Evolutionary conservation across 2,329 filamentous ascomycete species (phyloP), one percentile per base, ranked within the genome.

Genomic region (Calonectria pseudoturangicola): DNA sequence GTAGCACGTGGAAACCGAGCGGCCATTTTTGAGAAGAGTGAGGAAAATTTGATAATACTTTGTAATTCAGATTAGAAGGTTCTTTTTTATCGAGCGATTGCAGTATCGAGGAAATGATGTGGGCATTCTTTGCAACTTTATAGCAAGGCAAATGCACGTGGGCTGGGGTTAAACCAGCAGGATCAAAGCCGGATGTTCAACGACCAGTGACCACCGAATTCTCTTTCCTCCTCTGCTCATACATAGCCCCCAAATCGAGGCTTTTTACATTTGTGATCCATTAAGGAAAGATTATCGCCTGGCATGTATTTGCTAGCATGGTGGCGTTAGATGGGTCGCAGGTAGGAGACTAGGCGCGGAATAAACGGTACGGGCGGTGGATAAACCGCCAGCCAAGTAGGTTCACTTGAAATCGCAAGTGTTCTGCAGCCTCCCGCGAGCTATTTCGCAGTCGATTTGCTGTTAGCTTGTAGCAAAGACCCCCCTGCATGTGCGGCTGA

Each of bases 401-500:
- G 3, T 28, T 56, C 15, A 12, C 21, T 21, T 21, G 21, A 18
- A 54, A 8, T 7, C 33, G 30, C 4, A 39, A 2, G 28, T 36
- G 33, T 10, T 36, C 33, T 36, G 33, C 33, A 36, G 10, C 33
- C 10, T 36, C 33, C 33, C 33, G 33, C 21, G 41, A 43, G 41
- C 10, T 10, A 36, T 21, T 25, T 43, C 15, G 30, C 30, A 15
- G 16, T 36, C 5, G 28, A 21, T 7, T 39, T 3, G 51, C 10
- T 13, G 51, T 56, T 56, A 10, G 10, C 18, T 56, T 18, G 18
- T 2, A 2, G 18, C 6, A n/a, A 54, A 45, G 27, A 36, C 10
- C 12, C 50, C 50, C 27, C 51, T 56, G 51, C 51, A 56, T 56
- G n/a, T 56, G 51, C 51, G 51, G 51, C 51, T 56, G 51, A 56